Conservation (phyloP, 106 monocot species). For the Dactylorhiza incarnata region DNA sequence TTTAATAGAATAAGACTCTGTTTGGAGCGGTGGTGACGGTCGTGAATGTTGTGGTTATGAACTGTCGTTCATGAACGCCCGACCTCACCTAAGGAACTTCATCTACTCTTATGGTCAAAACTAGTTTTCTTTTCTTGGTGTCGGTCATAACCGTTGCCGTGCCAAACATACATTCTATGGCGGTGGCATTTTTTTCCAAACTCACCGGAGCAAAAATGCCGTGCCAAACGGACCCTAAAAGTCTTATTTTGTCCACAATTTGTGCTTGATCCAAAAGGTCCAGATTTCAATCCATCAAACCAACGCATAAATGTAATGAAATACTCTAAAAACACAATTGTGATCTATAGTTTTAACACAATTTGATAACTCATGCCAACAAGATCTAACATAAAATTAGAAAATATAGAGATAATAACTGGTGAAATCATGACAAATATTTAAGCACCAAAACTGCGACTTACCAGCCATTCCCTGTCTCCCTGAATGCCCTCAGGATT, state of each 20-base stretch:
- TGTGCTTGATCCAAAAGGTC: background rate
- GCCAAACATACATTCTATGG: too few species aligned
- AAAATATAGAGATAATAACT: background rate
- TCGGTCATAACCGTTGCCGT: too few species aligned
- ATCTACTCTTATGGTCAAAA: too few species aligned
- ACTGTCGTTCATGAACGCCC: too few species aligned
- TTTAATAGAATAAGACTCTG: background rate
- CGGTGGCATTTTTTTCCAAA: too few species aligned
- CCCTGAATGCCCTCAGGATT: constrained; percentile 56
- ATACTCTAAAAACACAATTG: background rate
- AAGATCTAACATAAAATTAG: background rate
- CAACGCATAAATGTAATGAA: background rate
- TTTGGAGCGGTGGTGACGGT: too few species aligned
- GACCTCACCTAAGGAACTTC: too few species aligned
- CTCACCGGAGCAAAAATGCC: too few species aligned
- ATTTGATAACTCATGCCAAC: background rate
- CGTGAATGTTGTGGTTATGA: too few species aligned
- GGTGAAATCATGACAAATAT: background rate
- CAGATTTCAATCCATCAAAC: background rate
- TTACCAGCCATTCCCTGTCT: constrained; percentile 74
- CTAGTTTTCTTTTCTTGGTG: too few species aligned
- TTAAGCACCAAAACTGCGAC: background rate
- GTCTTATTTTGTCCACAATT: background rate
- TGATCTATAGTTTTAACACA: background rate
- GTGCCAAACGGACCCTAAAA: background rate